Evolutionary conservation across 352 stramenopile genomes (phyloP).

Genomic region (Peronospora tabacina): DNA sequence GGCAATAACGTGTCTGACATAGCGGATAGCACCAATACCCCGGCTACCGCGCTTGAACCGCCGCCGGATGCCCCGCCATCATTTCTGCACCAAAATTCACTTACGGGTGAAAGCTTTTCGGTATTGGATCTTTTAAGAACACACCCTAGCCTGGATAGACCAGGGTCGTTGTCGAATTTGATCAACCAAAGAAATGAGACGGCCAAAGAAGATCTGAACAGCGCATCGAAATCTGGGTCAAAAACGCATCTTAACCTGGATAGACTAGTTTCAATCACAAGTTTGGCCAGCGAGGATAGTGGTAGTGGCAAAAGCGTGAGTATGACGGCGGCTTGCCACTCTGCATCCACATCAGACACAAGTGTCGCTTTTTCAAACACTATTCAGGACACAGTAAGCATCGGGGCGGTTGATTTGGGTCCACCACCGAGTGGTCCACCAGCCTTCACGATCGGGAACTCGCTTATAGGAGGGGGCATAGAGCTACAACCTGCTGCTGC

Average conservation of each 20-base stretch:
- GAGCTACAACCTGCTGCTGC: slow-evolving; percentile 58
- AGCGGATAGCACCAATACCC: slow-evolving; percentile 2
- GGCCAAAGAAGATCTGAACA: slow-evolving; percentile 12
- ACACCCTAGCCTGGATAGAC: slow-evolving; percentile 11
- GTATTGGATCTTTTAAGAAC: slow-evolving; percentile 5
- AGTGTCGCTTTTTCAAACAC: slow-evolving; percentile 9
- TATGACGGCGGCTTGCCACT: not conserved
- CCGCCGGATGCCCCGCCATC: slow-evolving; percentile 16
- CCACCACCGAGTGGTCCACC: slow-evolving; percentile 52
- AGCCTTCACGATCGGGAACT: slow-evolving; percentile 63
- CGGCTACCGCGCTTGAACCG: slow-evolving; percentile 7
- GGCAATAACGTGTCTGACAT: not conserved
- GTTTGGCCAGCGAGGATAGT: slow-evolving; percentile 9
- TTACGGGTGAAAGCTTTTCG: slow-evolving; percentile 17
- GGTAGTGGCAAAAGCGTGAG: slow-evolving; percentile 2
- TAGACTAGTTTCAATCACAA: slow-evolving; percentile 13
- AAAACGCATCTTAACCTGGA: slow-evolving; percentile 13
- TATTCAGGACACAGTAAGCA: slow-evolving; percentile 7
- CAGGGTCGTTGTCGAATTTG: slow-evolving; percentile 12
- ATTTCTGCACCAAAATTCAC: slow-evolving; percentile 19
- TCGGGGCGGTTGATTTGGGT: slow-evolving; percentile 38
- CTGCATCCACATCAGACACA: slow-evolving; percentile 1
- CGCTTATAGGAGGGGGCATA: slow-evolving; percentile 77
- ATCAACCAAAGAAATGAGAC: slow-evolving; percentile 14
- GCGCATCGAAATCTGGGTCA: slow-evolving; percentile 1